Evolutionary conservation across 371 early-diverging fungal genomes (phyloP), one percentile per base, ranked within the genome.

Genomic region (Zopfochytrium polystomum): DNA sequence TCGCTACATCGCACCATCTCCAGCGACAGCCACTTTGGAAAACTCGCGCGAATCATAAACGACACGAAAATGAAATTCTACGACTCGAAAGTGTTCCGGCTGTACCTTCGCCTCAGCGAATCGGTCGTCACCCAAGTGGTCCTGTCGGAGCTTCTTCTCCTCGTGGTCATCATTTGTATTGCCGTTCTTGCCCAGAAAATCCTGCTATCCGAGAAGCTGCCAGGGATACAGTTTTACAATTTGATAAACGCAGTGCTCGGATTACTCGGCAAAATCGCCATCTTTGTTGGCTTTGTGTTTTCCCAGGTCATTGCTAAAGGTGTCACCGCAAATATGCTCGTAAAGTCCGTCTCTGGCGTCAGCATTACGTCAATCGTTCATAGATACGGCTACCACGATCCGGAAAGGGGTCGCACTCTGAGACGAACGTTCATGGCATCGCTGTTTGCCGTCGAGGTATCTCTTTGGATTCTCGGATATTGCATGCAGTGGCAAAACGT

Each of bases 341-440:
- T 60, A 20, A 51, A 52, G 52, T 53, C 52, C 15, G 60, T 51
- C 13, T 52, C 50, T 27, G 60, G 60, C 13, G 60, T 60, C 30
- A 29, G 29, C 13, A 43, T 60, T 2, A 52, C 60, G 22, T 50
- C 60, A 29, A 60, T 60, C 15, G 11, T 42, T 26, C 11, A 52
- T 29, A n/a, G n/a, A n/a, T n/a, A n/a, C n/a, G n/a, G n/a, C n/a
- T n/a, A n/a, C n/a, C n/a, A n/a, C n/a, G n/a, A n/a, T n/a, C 60
- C 60, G 7, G 60, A 60, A 6, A 53, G 52, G 44, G 60, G 60
- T 13, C 50, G 44, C 50, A 55, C 55, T 1, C 55, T 55, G 11
- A 35, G 55, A 20, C 43, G 43, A 18, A 18, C 43, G 9, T 55
- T 55, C 26, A 43, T 55, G 9, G 1, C 27, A 9, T 9, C 43